Percentiles rank a stretch among this genome's conserved stretches.
These are phyloP conservation scores for Russula foetens DNA, from an alignment of 768 basidiomycete species.

Conservation along the genomic window DNA sequence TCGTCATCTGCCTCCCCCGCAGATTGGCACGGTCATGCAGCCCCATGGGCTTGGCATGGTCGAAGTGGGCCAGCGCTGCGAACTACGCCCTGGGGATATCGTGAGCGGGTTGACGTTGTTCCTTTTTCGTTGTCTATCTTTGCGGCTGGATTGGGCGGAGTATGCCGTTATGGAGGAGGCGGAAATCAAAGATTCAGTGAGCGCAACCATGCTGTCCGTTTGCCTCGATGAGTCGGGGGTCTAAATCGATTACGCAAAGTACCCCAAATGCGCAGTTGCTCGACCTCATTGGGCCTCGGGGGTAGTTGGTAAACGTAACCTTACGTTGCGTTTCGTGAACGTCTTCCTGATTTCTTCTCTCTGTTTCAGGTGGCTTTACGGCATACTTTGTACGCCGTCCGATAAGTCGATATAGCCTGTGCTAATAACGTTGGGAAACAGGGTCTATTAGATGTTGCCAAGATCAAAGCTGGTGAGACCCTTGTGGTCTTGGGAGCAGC, in stretches of 20 bases:
- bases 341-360: not conserved
- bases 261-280: slow-evolving; percentile 51
- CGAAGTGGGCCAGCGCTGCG: slow-evolving; percentile 60
- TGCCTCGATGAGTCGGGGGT: too few relatives aligned
- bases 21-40: slow-evolving; percentile 57
- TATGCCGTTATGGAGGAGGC: slow-evolving; percentile 55
- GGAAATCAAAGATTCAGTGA: slow-evolving; percentile 43
- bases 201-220: not conserved
- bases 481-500: slow-evolving; percentile 93
- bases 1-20: slow-evolving; percentile 47
- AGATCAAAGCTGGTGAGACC: slow-evolving; percentile 77
- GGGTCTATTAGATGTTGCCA: slow-evolving; percentile 78
- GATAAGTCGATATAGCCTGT: too few relatives aligned
- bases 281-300: slow-evolving; percentile 77
- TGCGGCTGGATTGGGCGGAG: slow-evolving; percentile 65
- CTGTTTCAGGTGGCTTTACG: slow-evolving; percentile 51
- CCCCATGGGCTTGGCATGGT: slow-evolving; percentile 58
- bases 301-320: slow-evolving; percentile 47
- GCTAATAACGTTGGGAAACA: slow-evolving; percentile 24
- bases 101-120: slow-evolving; percentile 32
- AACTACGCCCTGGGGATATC: slow-evolving; percentile 11
- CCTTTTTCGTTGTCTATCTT: not conserved
- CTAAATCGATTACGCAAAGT: slow-evolving; percentile 27
- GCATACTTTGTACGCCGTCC: slow-evolving; percentile 71
- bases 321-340: not conserved